Evolutionary conservation across 495 filamentous ascomycete genomes (phyloP).

Genomic region (Copromyces sp.): DNA sequence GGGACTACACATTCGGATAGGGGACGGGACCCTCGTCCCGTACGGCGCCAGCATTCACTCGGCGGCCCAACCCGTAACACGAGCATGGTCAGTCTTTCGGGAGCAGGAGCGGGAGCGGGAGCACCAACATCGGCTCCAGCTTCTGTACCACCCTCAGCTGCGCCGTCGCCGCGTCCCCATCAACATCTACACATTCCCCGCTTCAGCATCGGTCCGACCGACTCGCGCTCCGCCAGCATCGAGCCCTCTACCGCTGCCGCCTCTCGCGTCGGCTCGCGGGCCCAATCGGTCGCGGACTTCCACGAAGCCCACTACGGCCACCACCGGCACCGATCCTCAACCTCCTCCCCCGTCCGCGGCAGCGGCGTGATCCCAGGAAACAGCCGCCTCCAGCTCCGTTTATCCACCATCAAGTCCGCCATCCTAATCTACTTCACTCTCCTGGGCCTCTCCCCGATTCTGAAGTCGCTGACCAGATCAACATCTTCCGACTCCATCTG

Average conservation of each 20-base stretch:
- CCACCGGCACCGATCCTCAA: neutral
- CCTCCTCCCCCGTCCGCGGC: conserved; percentile 1
- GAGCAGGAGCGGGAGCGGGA: conserved; percentile 2
- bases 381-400: conserved; percentile 28
- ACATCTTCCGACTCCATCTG: conserved; percentile 89
- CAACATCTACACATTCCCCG: conserved; percentile 9
- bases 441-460: conserved; percentile 82
- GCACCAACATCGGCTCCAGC: neutral
- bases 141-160: conserved; percentile 24
- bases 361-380: conserved; percentile 7
- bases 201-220: conserved; percentile 3
- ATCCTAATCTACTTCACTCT: conserved; percentile 86
- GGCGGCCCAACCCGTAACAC: conserved; percentile 8
- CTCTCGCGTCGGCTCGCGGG: conserved; percentile 1
- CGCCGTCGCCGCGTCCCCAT: conserved; percentile 25
- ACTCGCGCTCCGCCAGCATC: conserved; percentile 27
- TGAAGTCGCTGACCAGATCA: conserved; percentile 86
- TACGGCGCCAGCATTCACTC: conserved; percentile 16
- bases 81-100: conserved; percentile 19
- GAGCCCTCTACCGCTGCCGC: conserved; percentile 25
- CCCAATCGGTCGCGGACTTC: neutral
- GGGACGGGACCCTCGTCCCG: conserved; percentile 11
- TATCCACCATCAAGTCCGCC: conserved; percentile 66
- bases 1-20: conserved; percentile 1
- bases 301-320: conserved; percentile 1